Base-by-base conservation (phyloP, 192 early-diverging fungal species). In the Coemansia furcata region DNA sequence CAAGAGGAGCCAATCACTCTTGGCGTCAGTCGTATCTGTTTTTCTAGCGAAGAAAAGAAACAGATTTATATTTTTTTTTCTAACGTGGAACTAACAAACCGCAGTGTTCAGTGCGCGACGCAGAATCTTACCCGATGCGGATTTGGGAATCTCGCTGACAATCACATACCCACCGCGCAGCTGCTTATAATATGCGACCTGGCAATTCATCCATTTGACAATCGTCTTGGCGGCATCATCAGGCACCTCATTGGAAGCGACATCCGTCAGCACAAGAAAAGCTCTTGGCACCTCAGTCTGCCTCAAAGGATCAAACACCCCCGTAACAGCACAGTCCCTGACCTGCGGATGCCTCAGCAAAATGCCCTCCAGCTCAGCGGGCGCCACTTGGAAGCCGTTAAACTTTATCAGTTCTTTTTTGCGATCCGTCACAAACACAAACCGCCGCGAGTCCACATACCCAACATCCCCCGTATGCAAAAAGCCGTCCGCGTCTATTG, bases 401-500 rank as follows among this genome's bases (percentile, higher is more conserved):
- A 72, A 98, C 74, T 98, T 96, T 78, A 96, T 96, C 11, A 96
- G 78, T 66, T 95, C 92, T 85, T 96, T 98, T 32, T 91, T 70
- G 19, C 96, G 91, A 66, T 90, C 91, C 8, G 86, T 83, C 29
- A 89, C 84, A 68, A 76, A 88, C 63, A 89, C 87, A 49, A 88
- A 73, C 5, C 89, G 90, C 3, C 87, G 40, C 36, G 73, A 74
- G 66, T 94, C 89, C 7, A 89, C 72, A 17, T 84, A 62, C 1
- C 86, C 93, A 30, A 98, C 75, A 70, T 98, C 96, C 32, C 90
- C 90, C 8, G 92, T 96, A 42, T 92, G 92, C 30, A 95, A 70
- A 77, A 87, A 97, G 0, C 92, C 90, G 30, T 91, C 91, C 0
- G 59, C 11, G 67, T 89, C 89, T 65, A 96, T 83, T 9, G 88